These are phyloP conservation scores for Cardamine occulta DNA, from an alignment of 345 rosid species.

Conservation along the genomic window DNA sequence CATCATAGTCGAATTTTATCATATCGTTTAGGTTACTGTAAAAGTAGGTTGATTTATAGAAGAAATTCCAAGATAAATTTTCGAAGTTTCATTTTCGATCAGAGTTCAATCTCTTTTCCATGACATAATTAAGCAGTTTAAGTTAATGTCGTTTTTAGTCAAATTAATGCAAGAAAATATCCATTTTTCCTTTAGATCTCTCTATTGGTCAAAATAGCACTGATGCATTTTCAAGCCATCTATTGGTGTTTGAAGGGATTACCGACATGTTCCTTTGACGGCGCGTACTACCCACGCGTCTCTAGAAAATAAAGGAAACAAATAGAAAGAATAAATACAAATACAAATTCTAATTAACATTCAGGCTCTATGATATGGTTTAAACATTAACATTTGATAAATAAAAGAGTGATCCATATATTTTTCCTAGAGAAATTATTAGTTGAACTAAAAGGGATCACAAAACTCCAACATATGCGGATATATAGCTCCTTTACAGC, in stretches of 20 bases:
- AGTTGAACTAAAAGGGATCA: background rate
- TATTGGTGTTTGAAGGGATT: constrained; percentile 13
- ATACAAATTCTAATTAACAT: background rate
- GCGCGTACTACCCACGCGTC: constrained; percentile 15
- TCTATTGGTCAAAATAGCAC: constrained; percentile 28
- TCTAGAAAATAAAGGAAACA: background rate
- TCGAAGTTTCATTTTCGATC: background rate
- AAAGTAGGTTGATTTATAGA: background rate
- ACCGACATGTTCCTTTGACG: constrained; percentile 31
- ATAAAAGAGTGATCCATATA: background rate
- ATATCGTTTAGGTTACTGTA: background rate
- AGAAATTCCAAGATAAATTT: background rate
- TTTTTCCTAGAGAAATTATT: background rate
- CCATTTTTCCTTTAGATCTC: constrained; percentile 6
- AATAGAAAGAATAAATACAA: no score
- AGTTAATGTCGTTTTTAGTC: constrained; percentile 8
- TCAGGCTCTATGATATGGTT: background rate
- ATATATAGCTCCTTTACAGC: background rate
- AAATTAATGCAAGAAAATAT: constrained; percentile 22
- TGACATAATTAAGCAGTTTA: constrained; percentile 1
- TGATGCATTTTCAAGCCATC: constrained; percentile 15
- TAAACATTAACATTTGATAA: background rate
- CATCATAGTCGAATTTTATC: background rate
- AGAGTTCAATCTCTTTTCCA: background rate
- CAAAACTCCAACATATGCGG: background rate